These are phyloP conservation scores for Wickerhamia fluorescens DNA, from an alignment of 805 yeast species.

Conservation along the genomic window DNA sequence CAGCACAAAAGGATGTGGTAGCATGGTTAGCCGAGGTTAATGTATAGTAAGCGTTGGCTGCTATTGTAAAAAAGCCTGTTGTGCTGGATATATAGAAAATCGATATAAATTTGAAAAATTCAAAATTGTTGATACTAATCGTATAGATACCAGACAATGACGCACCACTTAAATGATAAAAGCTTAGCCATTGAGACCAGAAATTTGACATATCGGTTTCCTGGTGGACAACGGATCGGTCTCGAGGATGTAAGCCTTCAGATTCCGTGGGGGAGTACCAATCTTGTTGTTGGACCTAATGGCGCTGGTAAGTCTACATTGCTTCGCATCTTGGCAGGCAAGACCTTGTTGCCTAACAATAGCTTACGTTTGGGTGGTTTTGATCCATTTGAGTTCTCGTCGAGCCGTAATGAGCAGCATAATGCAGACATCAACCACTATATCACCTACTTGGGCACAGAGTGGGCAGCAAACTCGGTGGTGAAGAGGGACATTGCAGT, in stretches of 20 bases:
- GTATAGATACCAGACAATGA: no score
- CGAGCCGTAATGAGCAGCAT: conserved; percentile 37
- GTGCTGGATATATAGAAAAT: no score
- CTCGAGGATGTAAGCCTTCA: conserved; percentile 54
- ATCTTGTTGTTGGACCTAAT: conserved; percentile 83
- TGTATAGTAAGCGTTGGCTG: no score
- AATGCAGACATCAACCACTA: conserved; percentile 40
- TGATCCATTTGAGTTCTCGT: conserved; percentile 74
- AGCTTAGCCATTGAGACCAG: conserved; percentile 51
- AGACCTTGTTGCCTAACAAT: conserved; percentile 75
- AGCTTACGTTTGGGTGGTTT: conserved; percentile 65
- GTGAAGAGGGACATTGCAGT: conserved; percentile 91
- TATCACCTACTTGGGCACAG: conserved; percentile 87
- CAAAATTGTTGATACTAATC: no score
- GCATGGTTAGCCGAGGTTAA: conserved; percentile 13
- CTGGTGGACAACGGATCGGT: conserved; percentile 53
- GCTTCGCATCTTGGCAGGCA: conserved; percentile 81
- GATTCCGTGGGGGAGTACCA: conserved; percentile 66
- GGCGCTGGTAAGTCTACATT: conserved; percentile 97
- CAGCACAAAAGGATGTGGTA: conserved; percentile 15
- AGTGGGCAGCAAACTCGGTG: conserved; percentile 91
- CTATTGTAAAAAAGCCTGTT: no score
- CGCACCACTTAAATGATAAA: not conserved
- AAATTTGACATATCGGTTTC: conserved; percentile 63
- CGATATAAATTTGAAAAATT: no score